A percentile compares a stretch with the other conserved stretches of the same genome.
Conservation (phyloP, 805 yeast genomes). For the Alloascoidea africana region DNA sequence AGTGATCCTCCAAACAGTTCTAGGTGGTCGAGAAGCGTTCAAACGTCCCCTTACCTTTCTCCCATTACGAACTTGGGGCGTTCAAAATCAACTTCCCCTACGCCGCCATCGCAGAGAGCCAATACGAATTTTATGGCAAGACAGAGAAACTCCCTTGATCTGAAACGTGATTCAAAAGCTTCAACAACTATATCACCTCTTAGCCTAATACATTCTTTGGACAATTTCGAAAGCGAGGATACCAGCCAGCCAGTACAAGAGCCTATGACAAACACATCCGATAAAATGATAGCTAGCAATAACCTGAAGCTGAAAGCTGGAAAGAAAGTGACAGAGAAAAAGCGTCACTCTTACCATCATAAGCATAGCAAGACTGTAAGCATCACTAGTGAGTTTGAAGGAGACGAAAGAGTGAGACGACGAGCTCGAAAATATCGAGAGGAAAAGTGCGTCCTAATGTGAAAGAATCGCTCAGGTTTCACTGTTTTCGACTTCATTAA, state of each 20-base stretch:
- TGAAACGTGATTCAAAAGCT: too few species aligned
- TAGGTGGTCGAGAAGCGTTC: constrained; percentile 1
- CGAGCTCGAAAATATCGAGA: neutral
- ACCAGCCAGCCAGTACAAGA: neutral
- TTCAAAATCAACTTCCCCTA: neutral
- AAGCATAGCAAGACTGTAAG: neutral
- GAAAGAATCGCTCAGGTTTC: neutral
- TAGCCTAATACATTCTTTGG: too few species aligned
- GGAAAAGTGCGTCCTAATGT: neutral
- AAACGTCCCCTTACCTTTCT: neutral
- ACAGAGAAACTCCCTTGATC: too few species aligned
- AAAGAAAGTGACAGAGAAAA: neutral
- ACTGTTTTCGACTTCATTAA: neutral
- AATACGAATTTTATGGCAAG: too few species aligned
- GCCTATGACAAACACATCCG: neutral
- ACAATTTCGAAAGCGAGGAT: too few species aligned
- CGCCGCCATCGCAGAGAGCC: too few species aligned
- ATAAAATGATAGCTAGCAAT: neutral
- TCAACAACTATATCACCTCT: too few species aligned
- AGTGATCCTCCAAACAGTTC: neutral
- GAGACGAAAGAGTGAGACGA: neutral
- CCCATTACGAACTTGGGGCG: neutral
- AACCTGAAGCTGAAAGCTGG: neutral
- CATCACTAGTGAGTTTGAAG: neutral
- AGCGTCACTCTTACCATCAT: neutral